These are phyloP conservation scores for Laburnicola sp. DNA, from an alignment of 2,329 filamentous ascomycete species.

Conservation along the genomic window DNA sequence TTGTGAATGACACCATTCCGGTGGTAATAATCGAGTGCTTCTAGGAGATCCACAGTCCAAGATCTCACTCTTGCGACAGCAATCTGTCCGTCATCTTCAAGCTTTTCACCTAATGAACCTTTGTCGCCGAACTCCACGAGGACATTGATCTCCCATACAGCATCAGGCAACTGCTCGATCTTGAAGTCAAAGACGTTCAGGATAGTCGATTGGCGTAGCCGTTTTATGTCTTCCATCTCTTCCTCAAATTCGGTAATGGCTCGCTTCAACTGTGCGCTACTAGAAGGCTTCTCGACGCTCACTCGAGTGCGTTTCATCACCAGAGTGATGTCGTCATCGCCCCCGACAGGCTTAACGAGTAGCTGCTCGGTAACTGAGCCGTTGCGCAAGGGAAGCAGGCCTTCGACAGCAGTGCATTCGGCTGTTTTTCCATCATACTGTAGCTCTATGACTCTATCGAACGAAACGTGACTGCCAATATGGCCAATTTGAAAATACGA, in stretches of 20 bases:
- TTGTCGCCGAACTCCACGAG: constrained; percentile 78
- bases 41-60: constrained; percentile 90
- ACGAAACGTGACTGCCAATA: constrained; percentile 53
- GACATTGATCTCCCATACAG: constrained; percentile 71
- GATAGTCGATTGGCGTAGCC: constrained; percentile 74
- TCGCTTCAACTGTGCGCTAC: constrained; percentile 70
- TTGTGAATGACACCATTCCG: constrained; percentile 82
- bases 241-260: constrained; percentile 76
- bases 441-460: constrained; percentile 68
- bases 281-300: constrained; percentile 59
- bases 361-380: constrained; percentile 70
- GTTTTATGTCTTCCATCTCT: constrained; percentile 74
- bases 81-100: constrained; percentile 76
- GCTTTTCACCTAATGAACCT: constrained; percentile 77
- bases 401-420: constrained; percentile 71
- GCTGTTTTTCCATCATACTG: constrained; percentile 64
- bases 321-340: constrained; percentile 57
- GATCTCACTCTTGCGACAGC: constrained; percentile 75
- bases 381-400: constrained; percentile 64
- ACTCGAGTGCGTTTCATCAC: constrained; percentile 60
- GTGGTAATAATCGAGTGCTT: constrained; percentile 86
- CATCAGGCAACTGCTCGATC: constrained; percentile 58
- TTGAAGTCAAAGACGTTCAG: constrained; percentile 82
- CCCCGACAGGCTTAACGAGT: constrained; percentile 68
- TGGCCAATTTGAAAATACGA: constrained; percentile 41